A percentile compares a stretch with the other conserved stretches of the same genome.
These are phyloP conservation scores for Stephania yunnanensis DNA, from an alignment of 164 flowering plant species.

Conservation along the genomic window DNA sequence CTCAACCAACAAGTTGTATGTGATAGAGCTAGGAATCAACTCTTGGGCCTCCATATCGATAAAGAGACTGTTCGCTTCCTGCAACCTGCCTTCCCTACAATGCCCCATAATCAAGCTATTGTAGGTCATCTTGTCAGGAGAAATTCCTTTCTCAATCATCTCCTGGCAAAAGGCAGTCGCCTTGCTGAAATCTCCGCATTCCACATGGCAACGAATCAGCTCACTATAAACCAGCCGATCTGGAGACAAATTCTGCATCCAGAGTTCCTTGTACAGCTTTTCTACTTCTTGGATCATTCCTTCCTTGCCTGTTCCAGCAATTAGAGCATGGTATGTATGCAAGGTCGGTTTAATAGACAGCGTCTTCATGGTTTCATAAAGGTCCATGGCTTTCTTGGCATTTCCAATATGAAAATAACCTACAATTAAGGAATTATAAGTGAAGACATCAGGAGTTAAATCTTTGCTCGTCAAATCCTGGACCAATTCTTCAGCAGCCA, in stretches of 20 bases:
- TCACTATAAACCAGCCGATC: slow-evolving; percentile 4
- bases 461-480: background rate
- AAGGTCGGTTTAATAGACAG: background rate
- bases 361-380: slow-evolving; percentile 7
- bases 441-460: slow-evolving; percentile 6
- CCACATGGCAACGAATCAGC: slow-evolving; percentile 3
- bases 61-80: background rate
- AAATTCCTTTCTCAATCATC: slow-evolving; percentile 3
- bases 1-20: background rate
- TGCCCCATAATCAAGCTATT: slow-evolving; percentile 7
- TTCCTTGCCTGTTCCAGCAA: background rate
- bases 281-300: slow-evolving; percentile 3
- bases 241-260: background rate
- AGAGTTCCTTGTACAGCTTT: background rate
- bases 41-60: background rate
- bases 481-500: slow-evolving; percentile 1
- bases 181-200: background rate
- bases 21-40: background rate
- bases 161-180: slow-evolving; percentile 3
- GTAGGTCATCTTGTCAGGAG: slow-evolving; percentile 6
- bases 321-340: slow-evolving; percentile 4
- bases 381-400: background rate
- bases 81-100: slow-evolving; percentile 4
- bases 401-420: slow-evolving; percentile 3
- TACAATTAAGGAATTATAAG: slow-evolving; percentile 2